Conservation (phyloP, 768 basidiomycete species). For the Goffeauzyma gilvescens region DNA sequence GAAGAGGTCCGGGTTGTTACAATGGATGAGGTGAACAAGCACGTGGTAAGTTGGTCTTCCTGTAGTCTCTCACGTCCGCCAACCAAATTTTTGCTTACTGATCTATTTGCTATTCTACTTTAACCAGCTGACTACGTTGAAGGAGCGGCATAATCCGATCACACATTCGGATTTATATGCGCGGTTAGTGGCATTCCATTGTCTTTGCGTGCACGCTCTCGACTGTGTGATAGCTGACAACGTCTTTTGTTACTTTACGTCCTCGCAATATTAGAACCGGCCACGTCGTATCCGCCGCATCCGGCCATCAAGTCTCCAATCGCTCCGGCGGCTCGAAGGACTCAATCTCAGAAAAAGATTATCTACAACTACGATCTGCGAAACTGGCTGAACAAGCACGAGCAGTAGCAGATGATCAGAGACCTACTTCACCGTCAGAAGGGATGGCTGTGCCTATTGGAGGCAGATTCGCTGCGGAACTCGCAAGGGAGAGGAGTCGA, state of each 20-base stretch:
- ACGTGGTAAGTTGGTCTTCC: background rate
- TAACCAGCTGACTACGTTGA: slow-evolving; percentile 2
- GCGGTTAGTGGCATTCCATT: too few species aligned
- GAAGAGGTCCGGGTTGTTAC: too few species aligned
- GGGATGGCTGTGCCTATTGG: background rate
- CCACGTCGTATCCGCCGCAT: slow-evolving; percentile 10
- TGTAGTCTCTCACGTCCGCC: background rate
- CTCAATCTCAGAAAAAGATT: slow-evolving; percentile 3
- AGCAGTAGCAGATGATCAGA: slow-evolving; percentile 1
- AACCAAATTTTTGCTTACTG: background rate
- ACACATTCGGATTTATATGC: slow-evolving; percentile 10
- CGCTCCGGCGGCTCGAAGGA: slow-evolving; percentile 9
- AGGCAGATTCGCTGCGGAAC: background rate
- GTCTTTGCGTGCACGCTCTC: too few species aligned
- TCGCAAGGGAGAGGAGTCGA: background rate
- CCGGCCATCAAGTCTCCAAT: slow-evolving; percentile 11
- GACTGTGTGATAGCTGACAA: background rate
- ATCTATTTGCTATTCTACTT: too few species aligned
- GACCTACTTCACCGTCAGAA: background rate
- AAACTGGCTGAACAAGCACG: slow-evolving; percentile 10
- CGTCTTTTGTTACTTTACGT: background rate
- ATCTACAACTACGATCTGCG: slow-evolving; percentile 2
- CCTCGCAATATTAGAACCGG: background rate
- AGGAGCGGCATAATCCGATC: slow-evolving; percentile 6
- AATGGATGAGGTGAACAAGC: slow-evolving; percentile 4